These are phyloP conservation scores for Persicaria maculosa DNA, from an alignment of 148 eudicot genomes.

Conservation along the genomic window DNA sequence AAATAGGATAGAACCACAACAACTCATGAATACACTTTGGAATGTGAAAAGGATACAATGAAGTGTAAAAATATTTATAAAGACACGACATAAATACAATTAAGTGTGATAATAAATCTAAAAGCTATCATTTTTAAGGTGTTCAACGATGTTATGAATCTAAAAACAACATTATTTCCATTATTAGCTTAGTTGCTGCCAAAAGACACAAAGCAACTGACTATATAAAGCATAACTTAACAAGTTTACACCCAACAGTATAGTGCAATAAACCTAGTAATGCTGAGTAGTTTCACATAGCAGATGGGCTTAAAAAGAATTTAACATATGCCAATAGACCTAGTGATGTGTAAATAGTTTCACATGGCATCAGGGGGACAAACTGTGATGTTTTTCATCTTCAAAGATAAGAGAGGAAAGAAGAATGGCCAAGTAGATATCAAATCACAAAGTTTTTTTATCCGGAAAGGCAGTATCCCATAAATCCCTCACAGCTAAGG, in stretches of 20 bases:
- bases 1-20: not conserved
- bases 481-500: slow-evolving; percentile 58
- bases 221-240: not conserved
- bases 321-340: not conserved
- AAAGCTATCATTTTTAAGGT: not conserved
- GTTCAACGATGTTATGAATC: not conserved
- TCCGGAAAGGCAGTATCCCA: slow-evolving; percentile 92
- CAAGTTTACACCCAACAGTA: too few relatives aligned
- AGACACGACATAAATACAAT: not conserved
- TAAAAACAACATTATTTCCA: not conserved
- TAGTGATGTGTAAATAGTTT: not conserved
- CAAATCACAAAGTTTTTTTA: slow-evolving; percentile 61
- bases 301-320: not conserved
- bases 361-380: not conserved
- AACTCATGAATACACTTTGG: not conserved
- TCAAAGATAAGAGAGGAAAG: slow-evolving; percentile 1
- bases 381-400: not conserved
- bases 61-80: too few relatives aligned
- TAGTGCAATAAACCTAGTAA: not conserved
- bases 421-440: slow-evolving; percentile 47
- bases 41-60: too few relatives aligned
- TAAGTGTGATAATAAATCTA: not conserved
- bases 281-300: not conserved
- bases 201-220: not conserved
- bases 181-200: not conserved